Conservation (phyloP, 345 rosid species). For the Salix viminalis region DNA sequence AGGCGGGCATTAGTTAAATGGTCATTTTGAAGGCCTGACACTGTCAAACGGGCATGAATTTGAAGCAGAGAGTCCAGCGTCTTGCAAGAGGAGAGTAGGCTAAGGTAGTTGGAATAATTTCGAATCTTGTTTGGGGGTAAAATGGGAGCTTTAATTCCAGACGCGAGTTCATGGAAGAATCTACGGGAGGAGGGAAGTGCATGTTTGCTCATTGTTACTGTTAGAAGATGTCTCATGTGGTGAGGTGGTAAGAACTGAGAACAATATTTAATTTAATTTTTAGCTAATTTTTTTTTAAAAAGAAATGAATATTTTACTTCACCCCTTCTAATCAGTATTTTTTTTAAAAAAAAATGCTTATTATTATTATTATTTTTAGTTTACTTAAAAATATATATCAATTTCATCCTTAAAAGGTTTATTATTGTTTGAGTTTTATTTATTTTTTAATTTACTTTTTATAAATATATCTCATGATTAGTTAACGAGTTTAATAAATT, state of each 20-base stretch:
- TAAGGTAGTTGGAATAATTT: conserved; percentile 11
- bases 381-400: too few relatives aligned
- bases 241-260: neutral
- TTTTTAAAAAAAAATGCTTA: too few relatives aligned
- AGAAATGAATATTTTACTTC: too few relatives aligned
- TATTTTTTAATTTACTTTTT: too few relatives aligned
- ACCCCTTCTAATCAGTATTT: too few relatives aligned
- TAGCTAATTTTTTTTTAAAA: too few relatives aligned
- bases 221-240: neutral
- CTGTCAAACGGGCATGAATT: conserved; percentile 41
- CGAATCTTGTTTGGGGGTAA: neutral
- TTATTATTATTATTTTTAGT: too few relatives aligned
- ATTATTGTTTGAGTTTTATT: too few relatives aligned
- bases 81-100: conserved; percentile 39
- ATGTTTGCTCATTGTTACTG: neutral
- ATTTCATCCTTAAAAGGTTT: too few relatives aligned
- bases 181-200: neutral
- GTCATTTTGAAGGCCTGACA: conserved; percentile 40
- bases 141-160: neutral
- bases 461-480: accelerated
- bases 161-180: neutral
- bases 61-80: conserved; percentile 34
- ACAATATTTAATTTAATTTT: too few relatives aligned
- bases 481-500: accelerated
- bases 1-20: conserved; percentile 27